Percentiles rank a stretch among this genome's conserved stretches.
phyloP scores from a whole-genome alignment of 2,329 filamentous ascomycete genomes.

The Bertia moriformis region DNA sequence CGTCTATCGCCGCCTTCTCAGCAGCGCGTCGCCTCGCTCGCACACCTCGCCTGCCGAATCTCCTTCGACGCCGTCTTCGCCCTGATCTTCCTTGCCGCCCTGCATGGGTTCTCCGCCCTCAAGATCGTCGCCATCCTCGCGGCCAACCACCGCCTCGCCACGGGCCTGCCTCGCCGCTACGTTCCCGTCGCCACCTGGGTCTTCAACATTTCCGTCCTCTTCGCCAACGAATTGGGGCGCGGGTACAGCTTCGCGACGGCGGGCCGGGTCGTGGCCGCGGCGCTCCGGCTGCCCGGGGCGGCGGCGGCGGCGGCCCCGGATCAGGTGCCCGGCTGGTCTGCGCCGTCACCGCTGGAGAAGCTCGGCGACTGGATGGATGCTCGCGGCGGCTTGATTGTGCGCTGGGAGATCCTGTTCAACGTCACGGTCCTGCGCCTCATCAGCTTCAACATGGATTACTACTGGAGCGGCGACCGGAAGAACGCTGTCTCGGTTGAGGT shows the following conservation, averaged over 20 bases:
- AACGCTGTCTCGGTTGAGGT: constrained; percentile 67
- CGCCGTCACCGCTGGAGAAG: constrained; percentile 31
- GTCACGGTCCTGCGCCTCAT: constrained; percentile 83
- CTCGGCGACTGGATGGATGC: constrained; percentile 64
- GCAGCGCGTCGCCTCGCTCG: constrained; percentile 25
- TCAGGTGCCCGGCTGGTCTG: constrained; percentile 38
- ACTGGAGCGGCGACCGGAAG: constrained; percentile 67
- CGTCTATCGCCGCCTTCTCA: constrained; percentile 15
- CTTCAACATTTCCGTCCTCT: constrained; percentile 75
- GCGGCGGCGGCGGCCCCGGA: too few relatives aligned
- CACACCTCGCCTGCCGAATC: constrained; percentile 52
- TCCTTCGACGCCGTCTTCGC: constrained; percentile 77
- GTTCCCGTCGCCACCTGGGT: constrained; percentile 70
- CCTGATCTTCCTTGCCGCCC: constrained; percentile 57
- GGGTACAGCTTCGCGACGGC: constrained; percentile 64
- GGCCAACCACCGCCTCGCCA: constrained; percentile 70
- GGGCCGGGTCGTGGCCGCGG: constrained; percentile 29
- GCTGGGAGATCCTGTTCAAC: constrained; percentile 98
- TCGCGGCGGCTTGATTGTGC: constrained; percentile 64
- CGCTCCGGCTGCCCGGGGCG: constrained; percentile 7
- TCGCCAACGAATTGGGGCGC: constrained; percentile 71
- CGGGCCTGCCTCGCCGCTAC: constrained; percentile 50
- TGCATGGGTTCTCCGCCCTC: constrained; percentile 73
- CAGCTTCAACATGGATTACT: constrained; percentile 93
- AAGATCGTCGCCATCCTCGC: constrained; percentile 73